These are phyloP conservation scores for Pichia cabralensis DNA, from an alignment of 805 yeast genomes.

Conservation along the genomic window DNA sequence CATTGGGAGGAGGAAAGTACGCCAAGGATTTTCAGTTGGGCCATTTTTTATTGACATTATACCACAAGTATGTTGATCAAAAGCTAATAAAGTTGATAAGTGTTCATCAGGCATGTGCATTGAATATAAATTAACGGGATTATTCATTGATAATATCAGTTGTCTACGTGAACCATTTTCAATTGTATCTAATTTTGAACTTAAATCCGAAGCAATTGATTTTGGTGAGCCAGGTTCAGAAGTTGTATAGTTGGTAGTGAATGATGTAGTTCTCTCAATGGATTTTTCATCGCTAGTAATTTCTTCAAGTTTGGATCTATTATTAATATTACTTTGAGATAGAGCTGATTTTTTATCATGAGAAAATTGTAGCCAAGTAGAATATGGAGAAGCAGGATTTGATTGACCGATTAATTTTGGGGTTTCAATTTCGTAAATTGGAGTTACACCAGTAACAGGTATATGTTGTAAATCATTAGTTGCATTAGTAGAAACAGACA, in stretches of 20 bases:
- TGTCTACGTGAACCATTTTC: conserved; percentile 2
- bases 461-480: not conserved
- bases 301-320: too few relatives aligned
- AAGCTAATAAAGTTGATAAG: conserved; percentile 25
- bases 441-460: not conserved
- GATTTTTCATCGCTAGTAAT: not conserved
- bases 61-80: conserved; percentile 37
- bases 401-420: conserved; percentile 1
- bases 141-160: conserved; percentile 11
- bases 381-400: conserved; percentile 4
- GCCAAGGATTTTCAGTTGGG: conserved; percentile 60
- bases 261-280: too few relatives aligned
- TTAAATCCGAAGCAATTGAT: conserved; percentile 1
- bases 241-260: too few relatives aligned
- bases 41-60: conserved; percentile 59
- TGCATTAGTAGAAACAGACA: not conserved
- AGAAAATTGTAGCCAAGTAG: not conserved
- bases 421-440: conserved; percentile 4
- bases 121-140: conserved; percentile 6
- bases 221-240: conserved; percentile 1
- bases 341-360: too few relatives aligned
- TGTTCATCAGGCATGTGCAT: conserved; percentile 22
- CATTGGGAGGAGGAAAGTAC: conserved; percentile 44
- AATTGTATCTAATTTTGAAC: conserved; percentile 1
- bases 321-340: too few relatives aligned